Evolutionary conservation across 768 basidiomycete genomes (phyloP).

Genomic region (Boletus bicolor): DNA sequence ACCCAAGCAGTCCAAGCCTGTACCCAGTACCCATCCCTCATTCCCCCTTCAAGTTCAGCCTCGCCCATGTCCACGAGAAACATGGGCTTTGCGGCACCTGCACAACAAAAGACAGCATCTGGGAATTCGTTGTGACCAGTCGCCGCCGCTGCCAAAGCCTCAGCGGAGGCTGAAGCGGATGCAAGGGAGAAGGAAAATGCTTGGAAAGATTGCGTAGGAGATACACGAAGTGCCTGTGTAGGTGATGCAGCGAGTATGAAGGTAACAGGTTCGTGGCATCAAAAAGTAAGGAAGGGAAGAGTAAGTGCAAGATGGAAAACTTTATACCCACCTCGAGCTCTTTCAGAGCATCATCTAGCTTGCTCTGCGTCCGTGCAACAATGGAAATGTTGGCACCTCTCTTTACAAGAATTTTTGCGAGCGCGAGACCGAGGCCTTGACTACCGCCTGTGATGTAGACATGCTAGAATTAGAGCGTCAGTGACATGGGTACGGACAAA

Average conservation of each 20-base stretch:
- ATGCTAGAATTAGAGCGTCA: constrained; percentile 47
- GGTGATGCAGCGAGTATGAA: not conserved
- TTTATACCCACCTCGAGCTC: constrained; percentile 57
- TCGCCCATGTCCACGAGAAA: constrained; percentile 73
- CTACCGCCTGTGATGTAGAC: constrained; percentile 85
- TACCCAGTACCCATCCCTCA: constrained; percentile 27
- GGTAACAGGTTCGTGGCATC: not conserved
- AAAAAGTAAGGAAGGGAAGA: not conserved
- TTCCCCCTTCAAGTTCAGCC: constrained; percentile 50
- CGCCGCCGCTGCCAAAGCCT: constrained; percentile 62
- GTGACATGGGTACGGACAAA: not conserved
- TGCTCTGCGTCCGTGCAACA: constrained; percentile 70
- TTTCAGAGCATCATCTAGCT: constrained; percentile 56
- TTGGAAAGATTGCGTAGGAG: constrained; percentile 58
- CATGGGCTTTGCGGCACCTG: constrained; percentile 67
- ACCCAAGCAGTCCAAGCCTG: constrained; percentile 55
- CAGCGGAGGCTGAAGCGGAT: constrained; percentile 47
- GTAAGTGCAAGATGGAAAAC: not conserved
- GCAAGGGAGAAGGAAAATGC: constrained; percentile 66
- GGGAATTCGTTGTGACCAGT: constrained; percentile 57
- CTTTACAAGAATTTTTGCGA: constrained; percentile 62
- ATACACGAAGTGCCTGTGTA: constrained; percentile 48
- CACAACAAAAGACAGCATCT: constrained; percentile 77
- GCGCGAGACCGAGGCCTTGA: constrained; percentile 72
- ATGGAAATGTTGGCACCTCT: constrained; percentile 83